A percentile compares a stretch with the other conserved stretches of the same genome.
phyloP scores from a whole-genome alignment of 306 rosid genomes.

The Corylus americana region DNA sequence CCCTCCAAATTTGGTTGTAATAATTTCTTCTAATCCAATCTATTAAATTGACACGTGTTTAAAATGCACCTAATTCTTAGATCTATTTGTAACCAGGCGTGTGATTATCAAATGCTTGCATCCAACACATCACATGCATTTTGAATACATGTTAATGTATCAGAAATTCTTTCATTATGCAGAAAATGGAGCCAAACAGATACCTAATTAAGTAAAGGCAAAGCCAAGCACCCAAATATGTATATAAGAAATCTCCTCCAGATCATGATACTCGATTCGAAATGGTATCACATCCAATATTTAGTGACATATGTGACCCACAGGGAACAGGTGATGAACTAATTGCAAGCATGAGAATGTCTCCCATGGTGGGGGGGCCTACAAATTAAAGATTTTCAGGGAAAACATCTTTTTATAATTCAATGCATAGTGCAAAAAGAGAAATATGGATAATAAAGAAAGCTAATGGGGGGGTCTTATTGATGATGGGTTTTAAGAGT shows the following conservation, averaged over 20 bases:
- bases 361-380: slow-evolving; percentile 41
- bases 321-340: slow-evolving; percentile 2
- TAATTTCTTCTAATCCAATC: neutral
- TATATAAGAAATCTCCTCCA: neutral
- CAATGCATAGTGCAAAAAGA: slow-evolving; percentile 25
- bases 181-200: neutral
- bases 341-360: slow-evolving; percentile 35
- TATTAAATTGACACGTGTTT: too few relatives aligned
- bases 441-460: slow-evolving; percentile 22
- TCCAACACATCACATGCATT: too few relatives aligned
- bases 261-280: neutral
- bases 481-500: slow-evolving; percentile 24
- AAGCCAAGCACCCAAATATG: neutral
- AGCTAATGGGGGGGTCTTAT: slow-evolving; percentile 6
- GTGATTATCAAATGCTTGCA: too few relatives aligned
- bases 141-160: too few relatives aligned
- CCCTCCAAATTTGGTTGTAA: too few relatives aligned
- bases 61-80: too few relatives aligned
- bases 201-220: neutral
- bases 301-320: slow-evolving; percentile 30
- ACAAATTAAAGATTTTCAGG: neutral
- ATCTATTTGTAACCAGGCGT: neutral
- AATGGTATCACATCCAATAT: slow-evolving; percentile 1
- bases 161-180: neutral
- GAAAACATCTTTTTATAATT: slow-evolving; percentile 36